Conservation (phyloP, 768 basidiomycete species). For the Boletus rubescentipes region DNA sequence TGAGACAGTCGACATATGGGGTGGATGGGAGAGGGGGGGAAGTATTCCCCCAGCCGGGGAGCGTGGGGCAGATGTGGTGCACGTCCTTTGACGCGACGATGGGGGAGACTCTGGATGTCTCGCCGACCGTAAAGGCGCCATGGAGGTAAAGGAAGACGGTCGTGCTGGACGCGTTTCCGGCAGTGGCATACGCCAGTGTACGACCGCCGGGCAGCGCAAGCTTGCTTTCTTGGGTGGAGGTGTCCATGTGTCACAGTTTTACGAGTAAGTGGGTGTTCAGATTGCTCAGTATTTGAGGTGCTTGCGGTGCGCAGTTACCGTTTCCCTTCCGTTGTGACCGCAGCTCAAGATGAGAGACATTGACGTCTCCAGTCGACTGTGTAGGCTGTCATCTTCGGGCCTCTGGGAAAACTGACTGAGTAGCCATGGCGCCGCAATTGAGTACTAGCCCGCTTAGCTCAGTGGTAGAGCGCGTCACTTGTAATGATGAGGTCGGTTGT, state of each 20-base stretch:
- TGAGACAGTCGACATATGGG: slow-evolving; percentile 43
- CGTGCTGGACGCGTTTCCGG: slow-evolving; percentile 48
- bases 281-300: background rate
- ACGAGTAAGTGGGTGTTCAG: too few species aligned
- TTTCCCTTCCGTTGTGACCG: background rate
- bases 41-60: slow-evolving; percentile 59
- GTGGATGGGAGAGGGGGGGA: slow-evolving; percentile 37
- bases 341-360: background rate
- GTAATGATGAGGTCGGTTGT: slow-evolving; percentile 47
- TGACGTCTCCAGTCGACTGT: too few species aligned
- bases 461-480: slow-evolving; percentile 48
- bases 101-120: slow-evolving; percentile 35
- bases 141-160: slow-evolving; percentile 55
- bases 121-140: slow-evolving; percentile 53
- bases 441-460: slow-evolving; percentile 39
- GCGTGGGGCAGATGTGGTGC: slow-evolving; percentile 50
- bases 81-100: slow-evolving; percentile 39
- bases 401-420: background rate
- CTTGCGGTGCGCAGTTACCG: background rate
- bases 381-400: too few species aligned
- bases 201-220: slow-evolving; percentile 39
- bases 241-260: background rate
- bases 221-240: slow-evolving; percentile 7
- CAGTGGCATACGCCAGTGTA: slow-evolving; percentile 53
- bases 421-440: accelerated